Percentiles rank a stretch among this genome's conserved stretches.
These are phyloP conservation scores for Phytopythium cucurbitacearum DNA, from an alignment of 352 stramenopile genomes.

Conservation along the genomic window DNA sequence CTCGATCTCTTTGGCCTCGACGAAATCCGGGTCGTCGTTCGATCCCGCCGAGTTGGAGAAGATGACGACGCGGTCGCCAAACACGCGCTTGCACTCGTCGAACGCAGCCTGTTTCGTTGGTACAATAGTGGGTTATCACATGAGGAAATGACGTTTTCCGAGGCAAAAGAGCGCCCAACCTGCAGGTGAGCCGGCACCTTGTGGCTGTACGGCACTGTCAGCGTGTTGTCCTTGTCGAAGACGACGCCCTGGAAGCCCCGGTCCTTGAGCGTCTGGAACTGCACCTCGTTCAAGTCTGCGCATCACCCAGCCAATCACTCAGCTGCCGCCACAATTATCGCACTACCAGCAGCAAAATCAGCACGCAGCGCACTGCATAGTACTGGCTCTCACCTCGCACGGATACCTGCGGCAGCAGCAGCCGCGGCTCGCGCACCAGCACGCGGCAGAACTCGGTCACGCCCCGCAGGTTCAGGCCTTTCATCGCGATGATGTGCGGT, in stretches of 20 bases:
- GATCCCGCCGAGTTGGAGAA: constrained; percentile 96
- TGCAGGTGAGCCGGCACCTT: constrained; percentile 75
- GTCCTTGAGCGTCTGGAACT: constrained; percentile 70
- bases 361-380: not conserved
- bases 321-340: too few species aligned
- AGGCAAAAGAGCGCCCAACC: constrained; percentile 6
- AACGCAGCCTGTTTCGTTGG: constrained; percentile 33
- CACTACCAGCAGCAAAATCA: too few species aligned
- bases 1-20: constrained; percentile 81
- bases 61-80: constrained; percentile 90
- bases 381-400: constrained; percentile 44
- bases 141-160: too few species aligned
- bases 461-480: constrained; percentile 73
- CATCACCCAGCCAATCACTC: too few species aligned
- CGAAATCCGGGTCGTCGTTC: constrained; percentile 84
- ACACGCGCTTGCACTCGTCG: constrained; percentile 82
- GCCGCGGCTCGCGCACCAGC: constrained; percentile 58
- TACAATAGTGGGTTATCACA: too few species aligned
- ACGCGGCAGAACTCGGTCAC: constrained; percentile 80
- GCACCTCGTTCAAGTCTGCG: constrained; percentile 78
- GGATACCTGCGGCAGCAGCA: constrained; percentile 79
- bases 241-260: constrained; percentile 91
- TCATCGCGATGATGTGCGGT: constrained; percentile 24
- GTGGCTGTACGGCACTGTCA: constrained; percentile 90
- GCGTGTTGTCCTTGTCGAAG: constrained; percentile 98